phyloP scores from a whole-genome alignment of 202 grass and related monocot species.

The Dendrocalamus latiflorus region DNA sequence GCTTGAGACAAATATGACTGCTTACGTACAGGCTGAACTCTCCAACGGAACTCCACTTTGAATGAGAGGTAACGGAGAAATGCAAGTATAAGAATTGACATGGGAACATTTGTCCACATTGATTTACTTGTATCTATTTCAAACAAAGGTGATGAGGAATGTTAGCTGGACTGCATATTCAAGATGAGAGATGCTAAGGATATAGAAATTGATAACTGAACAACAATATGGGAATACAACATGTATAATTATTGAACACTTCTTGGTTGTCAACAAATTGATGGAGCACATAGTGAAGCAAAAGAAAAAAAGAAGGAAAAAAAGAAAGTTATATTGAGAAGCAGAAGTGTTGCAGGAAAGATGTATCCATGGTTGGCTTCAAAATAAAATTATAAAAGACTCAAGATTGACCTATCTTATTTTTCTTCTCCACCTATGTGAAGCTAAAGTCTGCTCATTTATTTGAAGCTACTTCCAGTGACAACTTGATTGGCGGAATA shows the following conservation, averaged over 20 bases:
- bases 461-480: neutral
- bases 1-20: slow-evolving; percentile 66
- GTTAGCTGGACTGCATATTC: neutral
- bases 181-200: neutral
- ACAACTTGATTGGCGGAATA: neutral
- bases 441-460: slow-evolving; percentile 11
- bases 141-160: slow-evolving; percentile 28
- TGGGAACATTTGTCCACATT: slow-evolving; percentile 99
- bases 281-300: neutral
- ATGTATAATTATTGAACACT: neutral
- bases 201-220: slow-evolving; percentile 1
- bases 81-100: slow-evolving; percentile 88
- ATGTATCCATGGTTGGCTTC: slow-evolving; percentile 6
- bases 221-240: neutral
- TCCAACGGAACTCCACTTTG: slow-evolving; percentile 86
- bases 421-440: neutral
- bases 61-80: slow-evolving; percentile 78
- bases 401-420: neutral
- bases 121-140: slow-evolving; percentile 97
- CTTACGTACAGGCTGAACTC: slow-evolving; percentile 53
- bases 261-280: neutral
- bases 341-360: neutral
- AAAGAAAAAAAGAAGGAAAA: neutral
- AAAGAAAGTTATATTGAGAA: neutral
- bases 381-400: neutral